A percentile compares a stretch with the other conserved stretches of the same genome.
phyloP scores from a whole-genome alignment of 768 basidiomycete species.

The Fibroporia radiculosa region DNA sequence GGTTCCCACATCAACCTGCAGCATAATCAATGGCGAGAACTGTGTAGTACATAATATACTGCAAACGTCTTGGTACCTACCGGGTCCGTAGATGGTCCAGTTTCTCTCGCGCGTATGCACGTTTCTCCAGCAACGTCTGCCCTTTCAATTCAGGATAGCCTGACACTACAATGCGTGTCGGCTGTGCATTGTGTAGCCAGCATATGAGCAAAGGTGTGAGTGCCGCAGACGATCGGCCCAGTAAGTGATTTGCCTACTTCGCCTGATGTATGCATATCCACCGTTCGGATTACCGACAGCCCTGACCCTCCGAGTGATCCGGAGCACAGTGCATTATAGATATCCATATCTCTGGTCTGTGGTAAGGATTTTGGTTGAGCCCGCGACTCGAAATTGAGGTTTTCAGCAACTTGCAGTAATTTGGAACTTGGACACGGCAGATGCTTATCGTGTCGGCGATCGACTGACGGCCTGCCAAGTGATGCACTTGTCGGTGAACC shows the following conservation, averaged over 20 bases:
- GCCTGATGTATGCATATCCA: constrained; percentile 33
- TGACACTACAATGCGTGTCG: constrained; percentile 29
- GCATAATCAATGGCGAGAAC: not conserved
- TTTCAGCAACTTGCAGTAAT: no score
- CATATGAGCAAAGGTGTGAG: no score
- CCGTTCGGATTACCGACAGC: constrained; percentile 17
- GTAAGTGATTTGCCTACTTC: constrained; percentile 22
- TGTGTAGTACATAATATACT: not conserved
- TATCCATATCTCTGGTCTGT: not conserved
- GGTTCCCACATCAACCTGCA: constrained; percentile 31
- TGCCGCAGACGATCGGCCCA: not conserved
- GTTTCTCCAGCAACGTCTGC: constrained; percentile 27
- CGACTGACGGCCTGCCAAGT: no score
- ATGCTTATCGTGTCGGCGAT: no score
- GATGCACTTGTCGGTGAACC: no score
- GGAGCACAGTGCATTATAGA: not conserved
- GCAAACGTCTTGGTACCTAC: not conserved
- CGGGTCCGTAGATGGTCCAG: constrained; percentile 21
- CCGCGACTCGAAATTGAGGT: not conserved
- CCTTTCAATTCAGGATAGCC: constrained; percentile 29
- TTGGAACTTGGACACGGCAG: no score
- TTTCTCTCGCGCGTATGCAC: constrained; percentile 23
- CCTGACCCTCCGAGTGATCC: not conserved
- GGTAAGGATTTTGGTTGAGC: not conserved
- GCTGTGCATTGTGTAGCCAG: no score